These are phyloP conservation scores for Digitaria exilis DNA, from an alignment of 202 grass and related monocot genomes.

Conservation along the genomic window DNA sequence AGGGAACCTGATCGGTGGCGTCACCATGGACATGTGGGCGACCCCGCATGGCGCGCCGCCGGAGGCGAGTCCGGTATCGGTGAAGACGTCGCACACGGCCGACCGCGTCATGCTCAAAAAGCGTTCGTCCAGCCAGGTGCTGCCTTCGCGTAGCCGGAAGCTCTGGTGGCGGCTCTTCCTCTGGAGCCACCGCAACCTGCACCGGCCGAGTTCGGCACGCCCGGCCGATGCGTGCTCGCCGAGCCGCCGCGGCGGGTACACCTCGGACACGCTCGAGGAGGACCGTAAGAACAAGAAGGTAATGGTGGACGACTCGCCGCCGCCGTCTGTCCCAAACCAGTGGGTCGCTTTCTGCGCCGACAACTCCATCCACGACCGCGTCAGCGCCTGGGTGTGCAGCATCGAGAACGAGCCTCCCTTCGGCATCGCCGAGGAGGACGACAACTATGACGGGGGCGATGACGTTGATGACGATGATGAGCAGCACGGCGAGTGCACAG, in stretches of 20 bases:
- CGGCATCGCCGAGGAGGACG: conserved; percentile 33
- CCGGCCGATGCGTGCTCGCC: not conserved
- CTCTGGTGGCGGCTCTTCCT: conserved; percentile 78
- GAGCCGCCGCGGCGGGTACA: conserved; percentile 63
- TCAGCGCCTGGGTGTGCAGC: conserved; percentile 85
- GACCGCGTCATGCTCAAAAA: conserved; percentile 75
- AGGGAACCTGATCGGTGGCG: conserved; percentile 8
- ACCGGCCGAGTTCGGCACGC: conserved; percentile 16
- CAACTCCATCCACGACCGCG: conserved; percentile 58
- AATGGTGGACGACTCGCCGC: conserved; percentile 44
- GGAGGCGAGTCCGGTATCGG: conserved; percentile 58
- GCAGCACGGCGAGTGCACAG: too few relatives aligned
- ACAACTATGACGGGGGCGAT: not conserved
- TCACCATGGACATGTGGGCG: not conserved
- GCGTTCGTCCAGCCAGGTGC: conserved; percentile 71
- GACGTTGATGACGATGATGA: not conserved
- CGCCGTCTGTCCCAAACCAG: conserved; percentile 50
- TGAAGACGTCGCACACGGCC: conserved; percentile 57
- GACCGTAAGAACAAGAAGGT: conserved; percentile 66
- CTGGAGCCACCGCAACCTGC: conserved; percentile 77
- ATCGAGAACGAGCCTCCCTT: conserved; percentile 41
- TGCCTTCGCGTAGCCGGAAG: conserved; percentile 78
- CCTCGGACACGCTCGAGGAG: conserved; percentile 72
- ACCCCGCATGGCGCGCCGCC: not conserved
- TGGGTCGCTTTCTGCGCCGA: conserved; percentile 90